Base-by-base conservation (phyloP, 805 yeast genomes). In the Suhomyces sp. region DNA sequence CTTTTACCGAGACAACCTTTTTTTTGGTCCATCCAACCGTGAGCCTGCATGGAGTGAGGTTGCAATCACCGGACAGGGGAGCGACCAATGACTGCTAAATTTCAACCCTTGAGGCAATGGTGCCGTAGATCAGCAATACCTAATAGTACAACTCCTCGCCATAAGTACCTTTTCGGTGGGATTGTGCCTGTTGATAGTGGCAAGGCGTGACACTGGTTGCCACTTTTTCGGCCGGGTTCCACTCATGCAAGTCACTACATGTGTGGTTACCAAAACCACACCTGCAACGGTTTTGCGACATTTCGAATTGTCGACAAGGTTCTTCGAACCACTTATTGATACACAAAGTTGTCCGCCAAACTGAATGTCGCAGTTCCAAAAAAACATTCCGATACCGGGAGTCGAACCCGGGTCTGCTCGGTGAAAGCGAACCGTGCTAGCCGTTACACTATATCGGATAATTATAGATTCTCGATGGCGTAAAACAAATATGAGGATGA, bases 361-460 rank as follows among this genome's bases (percentile, higher is more conserved):
- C 29, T 7, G 6, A 27, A 27, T 27, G 31, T 27, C 31, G 31
- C 31, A 12, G 31, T n/a, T 27, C 35, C 35, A n/a, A 31, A 31
- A 31, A 31, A 31, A 31, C 8, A 6, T 79, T 83, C 87, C 87
- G 86, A 81, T 82, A 77, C 88, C 86, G 87, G 87, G 87, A 82
- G 86, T 84, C 86, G 87, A 84, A 84, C 87, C 87, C 87, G 86
- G 84, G 82, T 77, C 73, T 83, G 85, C 87, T 81, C 87, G 86
- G 87, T 83, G 86, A 83, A 83, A 83, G 87, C 86, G 86, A 81
- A 80, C 85, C 85, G 83, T 83, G 86, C 81, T 83, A 81, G 83
- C 87, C 87, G 85, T 82, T 83, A 83, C 86, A 83, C 87, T 81
- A 83, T 78, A 82, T 82, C 86, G 87, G 86, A 82, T 40, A 46